These are phyloP conservation scores for Nicotiana benthamiana DNA, from an alignment of 257 asterid species.

Conservation along the genomic window DNA sequence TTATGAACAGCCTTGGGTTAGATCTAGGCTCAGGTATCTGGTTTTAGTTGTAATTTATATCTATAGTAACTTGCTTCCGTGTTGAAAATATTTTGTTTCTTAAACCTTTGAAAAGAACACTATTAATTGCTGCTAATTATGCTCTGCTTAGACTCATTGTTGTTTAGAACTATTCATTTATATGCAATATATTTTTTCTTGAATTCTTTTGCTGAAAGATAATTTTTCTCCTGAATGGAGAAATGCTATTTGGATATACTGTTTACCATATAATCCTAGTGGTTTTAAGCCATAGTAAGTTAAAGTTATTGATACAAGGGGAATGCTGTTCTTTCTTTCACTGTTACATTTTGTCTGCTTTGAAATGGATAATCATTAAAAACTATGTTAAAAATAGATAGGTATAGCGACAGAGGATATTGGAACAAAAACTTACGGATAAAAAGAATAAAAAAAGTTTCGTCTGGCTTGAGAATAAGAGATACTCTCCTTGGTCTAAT, in stretches of 20 bases:
- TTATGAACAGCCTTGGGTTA: slow-evolving; percentile 94
- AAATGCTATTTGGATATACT: not conserved
- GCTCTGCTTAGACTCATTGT: not conserved
- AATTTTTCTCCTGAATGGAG: not conserved
- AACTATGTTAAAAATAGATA: not conserved
- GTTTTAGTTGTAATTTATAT: not conserved
- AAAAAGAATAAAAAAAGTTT: too few relatives aligned
- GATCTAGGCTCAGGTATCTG: slow-evolving; percentile 85
- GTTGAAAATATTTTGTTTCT: not conserved
- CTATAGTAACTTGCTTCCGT: not conserved
- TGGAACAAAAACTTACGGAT: not conserved
- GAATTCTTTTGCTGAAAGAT: not conserved
- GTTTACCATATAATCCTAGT: not conserved
- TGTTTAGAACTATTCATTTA: not conserved
- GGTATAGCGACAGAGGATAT: not conserved
- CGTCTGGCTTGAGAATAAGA: not conserved
- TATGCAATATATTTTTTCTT: not conserved
- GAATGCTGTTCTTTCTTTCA: not conserved
- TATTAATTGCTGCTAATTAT: not conserved
- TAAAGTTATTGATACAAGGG: not conserved
- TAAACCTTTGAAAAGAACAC: not conserved
- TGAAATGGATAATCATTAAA: not conserved
- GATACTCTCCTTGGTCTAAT: not conserved
- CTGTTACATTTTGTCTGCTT: not conserved
- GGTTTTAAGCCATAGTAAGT: not conserved